Base-by-base conservation (phyloP, 495 filamentous ascomycete species). In the Pyrenopolyporus hunteri region DNA sequence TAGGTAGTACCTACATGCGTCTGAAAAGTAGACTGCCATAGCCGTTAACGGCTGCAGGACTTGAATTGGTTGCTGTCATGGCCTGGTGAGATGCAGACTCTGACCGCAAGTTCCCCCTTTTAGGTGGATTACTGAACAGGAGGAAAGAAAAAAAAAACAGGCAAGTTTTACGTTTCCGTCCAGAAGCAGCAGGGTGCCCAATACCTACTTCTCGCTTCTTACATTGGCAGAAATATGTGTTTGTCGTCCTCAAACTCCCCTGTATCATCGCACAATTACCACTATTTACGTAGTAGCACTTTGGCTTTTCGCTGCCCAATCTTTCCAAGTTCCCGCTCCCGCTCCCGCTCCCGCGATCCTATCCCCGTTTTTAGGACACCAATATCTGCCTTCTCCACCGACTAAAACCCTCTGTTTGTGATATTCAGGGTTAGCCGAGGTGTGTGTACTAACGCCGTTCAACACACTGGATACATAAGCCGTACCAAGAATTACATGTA, bases 261-360 rank as follows among this genome's bases (percentile, higher is more conserved):
- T n/a, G n/a, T n/a, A n/a, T n/a, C n/a, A n/a, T n/a, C n/a, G n/a
- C n/a, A n/a, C n/a, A n/a, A n/a, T n/a, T n/a, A n/a, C n/a, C n/a
- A n/a, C n/a, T n/a, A n/a, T n/a, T n/a, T n/a, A n/a, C 37, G 52
- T 45, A 50, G 32, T 55, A 64, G 29, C 20, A 55, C 37, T 20
- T 40, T 26, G 31, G n/a, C n/a, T 44, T 40, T 39, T 19, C 23
- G 32, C 23, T 57, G 19, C 39, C 47, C 42, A 48, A 58, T 35
- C 54, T 48, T 42, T 47, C 37, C n/a, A n/a, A n/a, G 39, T 43
- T 49, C 23, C 48, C 47, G 35, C 32, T 54, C 13, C 45, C 37
- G 39, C 51, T 49, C 23, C 48, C 47, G 35, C 32, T 54, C 13
- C 29, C 39, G 43, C 54, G 26, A 58, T 54, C 33, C 39, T 47